Evolutionary conservation across 2,329 filamentous ascomycete genomes (phyloP).

Genomic region (Botrytis tulipae): DNA sequence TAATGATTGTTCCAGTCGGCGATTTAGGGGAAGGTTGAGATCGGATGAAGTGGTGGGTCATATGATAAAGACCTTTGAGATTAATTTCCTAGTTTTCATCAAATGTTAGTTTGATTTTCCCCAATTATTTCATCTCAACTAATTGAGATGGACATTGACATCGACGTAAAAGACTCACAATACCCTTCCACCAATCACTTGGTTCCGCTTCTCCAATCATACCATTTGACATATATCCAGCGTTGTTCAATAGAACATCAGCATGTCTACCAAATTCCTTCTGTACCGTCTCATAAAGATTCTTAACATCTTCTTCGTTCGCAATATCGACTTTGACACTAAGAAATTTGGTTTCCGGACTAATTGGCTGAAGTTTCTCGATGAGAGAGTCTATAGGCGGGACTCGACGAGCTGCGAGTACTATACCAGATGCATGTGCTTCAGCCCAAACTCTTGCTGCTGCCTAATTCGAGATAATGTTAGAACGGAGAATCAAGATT

Average conservation of each 20-base stretch:
- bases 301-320: slow-evolving; percentile 25
- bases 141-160: neutral
- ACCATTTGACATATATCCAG: slow-evolving; percentile 42
- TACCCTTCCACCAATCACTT: neutral
- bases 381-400: slow-evolving; percentile 21
- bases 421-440: slow-evolving; percentile 36
- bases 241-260: slow-evolving; percentile 47
- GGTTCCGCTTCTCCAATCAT: neutral
- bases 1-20: slow-evolving; percentile 4
- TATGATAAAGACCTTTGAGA: slow-evolving; percentile 14
- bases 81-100: slow-evolving; percentile 5
- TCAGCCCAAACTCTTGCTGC: slow-evolving; percentile 36
- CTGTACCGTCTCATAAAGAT: slow-evolving; percentile 26
- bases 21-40: neutral
- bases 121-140: neutral
- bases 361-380: slow-evolving; percentile 21
- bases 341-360: slow-evolving; percentile 23
- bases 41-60: slow-evolving; percentile 12
- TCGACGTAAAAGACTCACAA: neutral
- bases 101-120: neutral
- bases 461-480: slow-evolving; percentile 18
- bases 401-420: slow-evolving; percentile 36
- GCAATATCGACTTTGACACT: slow-evolving; percentile 27
- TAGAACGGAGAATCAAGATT: neutral
- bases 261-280: slow-evolving; percentile 27